These are phyloP conservation scores for Macrolepiota albuminosa DNA, from an alignment of 768 basidiomycete species.

Conservation along the genomic window DNA sequence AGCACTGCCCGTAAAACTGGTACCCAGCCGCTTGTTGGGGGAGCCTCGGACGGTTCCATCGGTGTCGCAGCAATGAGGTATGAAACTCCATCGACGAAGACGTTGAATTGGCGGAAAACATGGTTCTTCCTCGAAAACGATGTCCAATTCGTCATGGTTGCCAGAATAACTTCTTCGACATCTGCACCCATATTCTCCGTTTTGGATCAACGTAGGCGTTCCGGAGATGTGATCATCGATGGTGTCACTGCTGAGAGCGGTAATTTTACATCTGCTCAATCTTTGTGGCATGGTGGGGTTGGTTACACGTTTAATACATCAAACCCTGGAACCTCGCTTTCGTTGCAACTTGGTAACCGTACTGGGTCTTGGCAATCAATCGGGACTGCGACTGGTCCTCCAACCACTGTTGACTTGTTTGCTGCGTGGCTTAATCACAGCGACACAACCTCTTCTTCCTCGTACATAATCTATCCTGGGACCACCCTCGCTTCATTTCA, in stretches of 20 bases:
- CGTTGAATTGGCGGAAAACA: conserved; percentile 60
- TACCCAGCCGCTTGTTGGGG: conserved; percentile 59
- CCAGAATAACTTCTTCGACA: conserved; percentile 41
- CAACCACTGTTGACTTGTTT: conserved; percentile 57
- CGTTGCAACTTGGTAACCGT: conserved; percentile 39
- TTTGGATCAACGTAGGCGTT: conserved; percentile 57
- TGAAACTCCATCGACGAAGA: conserved; percentile 54
- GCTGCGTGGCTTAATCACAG: conserved; percentile 54
- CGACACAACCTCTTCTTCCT: conserved; percentile 28
- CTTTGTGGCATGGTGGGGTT: conserved; percentile 62
- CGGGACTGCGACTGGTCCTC: conserved; percentile 57
- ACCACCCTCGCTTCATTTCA: conserved; percentile 35
- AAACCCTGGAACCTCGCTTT: conserved; percentile 29
- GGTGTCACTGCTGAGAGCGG: conserved; percentile 17
- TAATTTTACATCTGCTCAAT: conserved; percentile 18
- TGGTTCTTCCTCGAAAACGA: conserved; percentile 74
- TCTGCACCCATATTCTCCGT: conserved; percentile 53
- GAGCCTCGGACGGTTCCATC: conserved; percentile 50
- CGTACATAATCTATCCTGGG: conserved; percentile 59
- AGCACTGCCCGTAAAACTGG: conserved; percentile 36
- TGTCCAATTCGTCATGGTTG: conserved; percentile 59
- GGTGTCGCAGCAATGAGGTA: conserved; percentile 65
- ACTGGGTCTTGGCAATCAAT: conserved; percentile 60
- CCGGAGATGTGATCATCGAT: conserved; percentile 44
- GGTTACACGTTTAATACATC: conserved; percentile 49